A percentile compares a stretch with the other conserved stretches of the same genome.
These are phyloP conservation scores for Eragrostis tef DNA, from an alignment of 202 grass and related monocot genomes.

Conservation along the genomic window DNA sequence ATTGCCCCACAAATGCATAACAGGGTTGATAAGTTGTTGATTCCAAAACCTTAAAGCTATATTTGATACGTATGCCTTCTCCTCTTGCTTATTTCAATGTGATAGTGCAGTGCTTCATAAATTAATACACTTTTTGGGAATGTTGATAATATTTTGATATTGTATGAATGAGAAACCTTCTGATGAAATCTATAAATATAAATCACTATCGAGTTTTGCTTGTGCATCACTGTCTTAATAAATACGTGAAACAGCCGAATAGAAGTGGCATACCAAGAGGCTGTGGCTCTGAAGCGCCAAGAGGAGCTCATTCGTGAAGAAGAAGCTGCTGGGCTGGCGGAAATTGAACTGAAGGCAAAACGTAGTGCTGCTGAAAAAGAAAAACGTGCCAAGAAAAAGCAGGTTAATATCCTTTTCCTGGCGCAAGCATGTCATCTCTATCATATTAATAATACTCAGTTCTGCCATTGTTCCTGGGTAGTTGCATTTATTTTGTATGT, in stretches of 20 bases:
- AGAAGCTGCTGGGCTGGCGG: conserved; percentile 80
- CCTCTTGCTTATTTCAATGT: conserved; percentile 38
- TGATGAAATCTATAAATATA: too few relatives aligned
- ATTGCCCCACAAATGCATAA: conserved; percentile 26
- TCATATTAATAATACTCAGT: not conserved
- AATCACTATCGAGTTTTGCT: conserved; percentile 25
- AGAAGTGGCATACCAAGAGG: conserved; percentile 92
- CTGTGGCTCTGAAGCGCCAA: conserved; percentile 95
- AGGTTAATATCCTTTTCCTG: conserved; percentile 63
- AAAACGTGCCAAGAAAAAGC: conserved; percentile 94
- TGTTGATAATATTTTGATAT: conserved; percentile 29
- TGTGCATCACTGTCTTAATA: conserved; percentile 31
- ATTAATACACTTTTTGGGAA: conserved; percentile 18
- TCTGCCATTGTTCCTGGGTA: not conserved
- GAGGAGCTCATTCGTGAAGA: conserved; percentile 99
- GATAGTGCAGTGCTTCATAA: not conserved
- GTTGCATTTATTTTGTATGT: conserved; percentile 33
- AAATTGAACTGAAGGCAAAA: conserved; percentile 81
- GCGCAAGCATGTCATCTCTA: not conserved
- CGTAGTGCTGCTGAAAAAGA: conserved; percentile 79
- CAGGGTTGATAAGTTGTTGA: not conserved
- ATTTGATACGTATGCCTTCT: conserved; percentile 7
- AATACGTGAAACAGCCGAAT: conserved; percentile 80
- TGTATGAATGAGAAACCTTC: conserved; percentile 41
- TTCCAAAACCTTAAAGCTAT: not conserved